A percentile compares a stretch with the other conserved stretches of the same genome.
Evolutionary conservation across 2,329 filamentous ascomycete species (phyloP).

Genomic region (Fusarium hostae): DNA sequence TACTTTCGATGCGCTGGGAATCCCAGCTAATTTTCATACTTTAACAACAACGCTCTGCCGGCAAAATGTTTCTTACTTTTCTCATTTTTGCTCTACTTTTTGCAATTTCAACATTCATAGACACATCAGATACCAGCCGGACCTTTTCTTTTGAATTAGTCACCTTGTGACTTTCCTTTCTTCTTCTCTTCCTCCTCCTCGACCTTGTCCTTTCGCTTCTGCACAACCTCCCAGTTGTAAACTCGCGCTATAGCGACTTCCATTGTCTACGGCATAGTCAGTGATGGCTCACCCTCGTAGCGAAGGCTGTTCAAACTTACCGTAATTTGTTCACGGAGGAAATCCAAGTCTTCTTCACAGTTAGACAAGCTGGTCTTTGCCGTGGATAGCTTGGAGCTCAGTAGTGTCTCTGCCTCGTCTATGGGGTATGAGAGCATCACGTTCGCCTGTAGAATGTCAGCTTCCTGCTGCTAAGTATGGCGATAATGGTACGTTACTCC

Average conservation of each 20-base stretch:
- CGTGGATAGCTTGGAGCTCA: conserved; percentile 79
- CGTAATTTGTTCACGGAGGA: conserved; percentile 95
- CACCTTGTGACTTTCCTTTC: conserved; percentile 48
- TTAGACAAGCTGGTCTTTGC: conserved; percentile 85
- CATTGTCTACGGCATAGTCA: conserved; percentile 73
- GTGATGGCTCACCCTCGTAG: not conserved
- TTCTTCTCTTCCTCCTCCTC: conserved; percentile 64
- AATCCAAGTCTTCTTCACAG: conserved; percentile 96
- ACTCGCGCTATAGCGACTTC: conserved; percentile 96
- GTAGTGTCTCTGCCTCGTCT: conserved; percentile 82
- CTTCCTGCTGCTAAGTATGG: not conserved
- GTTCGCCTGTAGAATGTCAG: conserved; percentile 73
- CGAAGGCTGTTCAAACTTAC: conserved; percentile 60
- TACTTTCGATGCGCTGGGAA: not conserved
- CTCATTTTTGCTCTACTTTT: conserved; percentile 22
- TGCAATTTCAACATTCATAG: conserved; percentile 20
- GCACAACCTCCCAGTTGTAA: conserved; percentile 99
- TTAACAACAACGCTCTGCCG: not conserved
- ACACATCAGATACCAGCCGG: conserved; percentile 21
- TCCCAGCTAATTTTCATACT: not conserved
- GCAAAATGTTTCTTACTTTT: conserved; percentile 6
- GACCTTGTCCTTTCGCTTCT: conserved; percentile 89
- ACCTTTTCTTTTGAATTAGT: conserved; percentile 27
- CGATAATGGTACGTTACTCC: conserved; percentile 65
- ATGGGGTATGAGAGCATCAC: conserved; percentile 97